Conservation (phyloP, 2,329 filamentous ascomycete species). For the Nigrospora osmanthi region DNA sequence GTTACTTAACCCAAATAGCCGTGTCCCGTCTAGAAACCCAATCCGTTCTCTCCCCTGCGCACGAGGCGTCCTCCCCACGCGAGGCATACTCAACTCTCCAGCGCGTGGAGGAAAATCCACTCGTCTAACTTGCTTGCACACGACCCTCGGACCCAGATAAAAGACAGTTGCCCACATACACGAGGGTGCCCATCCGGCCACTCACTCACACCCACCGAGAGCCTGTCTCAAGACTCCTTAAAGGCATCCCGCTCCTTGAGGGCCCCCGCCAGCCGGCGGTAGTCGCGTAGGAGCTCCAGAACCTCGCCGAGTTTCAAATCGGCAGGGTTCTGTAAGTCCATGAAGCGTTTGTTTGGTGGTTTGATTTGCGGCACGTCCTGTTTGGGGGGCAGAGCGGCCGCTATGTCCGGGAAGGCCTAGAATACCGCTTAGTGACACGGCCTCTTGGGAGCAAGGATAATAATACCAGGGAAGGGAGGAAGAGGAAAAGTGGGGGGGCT, state of each 20-base stretch:
- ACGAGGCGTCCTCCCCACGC: too few relatives aligned
- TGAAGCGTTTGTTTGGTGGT: conserved; percentile 64
- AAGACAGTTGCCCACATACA: background rate
- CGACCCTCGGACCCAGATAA: background rate
- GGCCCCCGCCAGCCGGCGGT: conserved; percentile 60
- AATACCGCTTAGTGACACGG: conserved; percentile 2
- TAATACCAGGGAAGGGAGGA: background rate
- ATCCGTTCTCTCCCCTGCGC: too few relatives aligned
- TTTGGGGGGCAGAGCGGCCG: conserved; percentile 45
- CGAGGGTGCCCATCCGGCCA: too few relatives aligned
- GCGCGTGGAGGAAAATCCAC: too few relatives aligned
- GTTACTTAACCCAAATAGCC: too few relatives aligned
- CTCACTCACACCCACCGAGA: too few relatives aligned
- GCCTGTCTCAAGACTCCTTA: conserved; percentile 23
- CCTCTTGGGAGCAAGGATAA: background rate
- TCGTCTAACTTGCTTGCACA: too few relatives aligned
- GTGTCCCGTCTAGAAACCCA: too few relatives aligned
- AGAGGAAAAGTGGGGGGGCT: conserved; percentile 13
- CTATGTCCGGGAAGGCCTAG: conserved; percentile 55
- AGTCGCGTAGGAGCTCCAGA: conserved; percentile 63
- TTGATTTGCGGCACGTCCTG: conserved; percentile 42
- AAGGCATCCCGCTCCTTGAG: conserved; percentile 57
- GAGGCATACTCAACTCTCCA: too few relatives aligned
- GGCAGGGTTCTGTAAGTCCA: conserved; percentile 61
- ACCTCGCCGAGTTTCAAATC: conserved; percentile 71